Base-by-base conservation (phyloP, 140 eudicot species). In the Senecio squalidus region DNA sequence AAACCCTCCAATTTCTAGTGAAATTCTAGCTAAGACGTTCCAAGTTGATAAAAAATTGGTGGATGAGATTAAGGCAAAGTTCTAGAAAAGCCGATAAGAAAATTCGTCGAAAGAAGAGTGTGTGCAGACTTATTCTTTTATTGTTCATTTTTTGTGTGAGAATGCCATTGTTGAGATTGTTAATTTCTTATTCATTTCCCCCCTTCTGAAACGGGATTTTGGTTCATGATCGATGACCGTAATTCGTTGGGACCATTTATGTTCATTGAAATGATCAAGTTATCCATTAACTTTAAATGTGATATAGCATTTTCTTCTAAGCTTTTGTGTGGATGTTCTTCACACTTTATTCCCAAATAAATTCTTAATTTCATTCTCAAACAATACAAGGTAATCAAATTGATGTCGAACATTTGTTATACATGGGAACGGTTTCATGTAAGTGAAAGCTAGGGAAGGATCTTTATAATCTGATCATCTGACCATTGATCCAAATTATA, bases 21-120 rank as follows among this genome's bases (percentile, higher is more conserved):
- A 78, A 0, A 29, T 73, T 60, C 39, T 78, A 34, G 72, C 70
- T 23, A 78, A 78, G 74, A 74, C 71, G 1, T 78, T 73, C 29
- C 84, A 72, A 51, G 80, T 73, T 44, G 80, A 78, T 58, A 60
- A 61, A 30, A 61, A 55, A 41, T 18, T 66, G 41, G 74, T 72
- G 30, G 71, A 76, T 55, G 51, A 30, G 38, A 13, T 76, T 49
- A 58, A 66, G 69, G 64, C 47, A 27, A 76, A 36, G 59, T 76
- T 71, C 67, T 60, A 76, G 22, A 47, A 20, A 5, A 48, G n/a
- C 22, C 6, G 49, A 43, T n/a, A 2, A 43, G 24, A 21, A 40
- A 66, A 41, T 36, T 49, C 25, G 18, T 9, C n/a, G 9, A 59
- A 69, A 40, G 27, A 60, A 59, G 48, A 27, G 28, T 2, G 41